These are phyloP conservation scores for Ailanthus altissimus DNA, from an alignment of 345 rosid genomes.

Conservation along the genomic window DNA sequence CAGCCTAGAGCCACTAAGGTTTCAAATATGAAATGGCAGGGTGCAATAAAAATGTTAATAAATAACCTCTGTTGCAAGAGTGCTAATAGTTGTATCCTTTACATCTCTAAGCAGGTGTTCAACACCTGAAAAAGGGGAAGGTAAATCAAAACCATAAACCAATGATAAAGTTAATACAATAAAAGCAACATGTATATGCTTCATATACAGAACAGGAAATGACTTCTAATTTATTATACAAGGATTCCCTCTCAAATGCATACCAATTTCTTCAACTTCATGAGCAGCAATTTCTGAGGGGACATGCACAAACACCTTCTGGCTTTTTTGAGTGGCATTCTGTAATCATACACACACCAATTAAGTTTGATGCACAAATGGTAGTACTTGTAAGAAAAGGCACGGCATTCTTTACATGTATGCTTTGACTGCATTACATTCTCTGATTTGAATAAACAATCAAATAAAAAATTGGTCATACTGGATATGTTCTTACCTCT, in stretches of 20 bases:
- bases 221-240: slow-evolving; percentile 1
- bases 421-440: not conserved
- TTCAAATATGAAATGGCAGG: not conserved
- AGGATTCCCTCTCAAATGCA: slow-evolving; percentile 17
- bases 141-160: not conserved
- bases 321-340: slow-evolving; percentile 91
- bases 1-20: not conserved
- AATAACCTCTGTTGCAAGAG: slow-evolving; percentile 77
- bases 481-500: slow-evolving; percentile 47
- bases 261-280: slow-evolving; percentile 95
- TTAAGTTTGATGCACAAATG: not conserved
- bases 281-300: slow-evolving; percentile 70
- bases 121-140: slow-evolving; percentile 50
- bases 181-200: not conserved
- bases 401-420: not conserved
- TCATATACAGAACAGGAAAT: not conserved
- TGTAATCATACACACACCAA: slow-evolving; percentile 27
- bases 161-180: slow-evolving; percentile 1
- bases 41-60: not conserved
- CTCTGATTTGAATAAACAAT: not conserved
- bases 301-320: slow-evolving; percentile 76
- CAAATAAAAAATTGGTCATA: not conserved
- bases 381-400: not conserved
- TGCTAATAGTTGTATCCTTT: slow-evolving; percentile 85
- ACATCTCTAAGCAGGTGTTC: slow-evolving; percentile 86